Evolutionary conservation across 106 monocot genomes (phyloP).

Genomic region (Allium cepa): DNA sequence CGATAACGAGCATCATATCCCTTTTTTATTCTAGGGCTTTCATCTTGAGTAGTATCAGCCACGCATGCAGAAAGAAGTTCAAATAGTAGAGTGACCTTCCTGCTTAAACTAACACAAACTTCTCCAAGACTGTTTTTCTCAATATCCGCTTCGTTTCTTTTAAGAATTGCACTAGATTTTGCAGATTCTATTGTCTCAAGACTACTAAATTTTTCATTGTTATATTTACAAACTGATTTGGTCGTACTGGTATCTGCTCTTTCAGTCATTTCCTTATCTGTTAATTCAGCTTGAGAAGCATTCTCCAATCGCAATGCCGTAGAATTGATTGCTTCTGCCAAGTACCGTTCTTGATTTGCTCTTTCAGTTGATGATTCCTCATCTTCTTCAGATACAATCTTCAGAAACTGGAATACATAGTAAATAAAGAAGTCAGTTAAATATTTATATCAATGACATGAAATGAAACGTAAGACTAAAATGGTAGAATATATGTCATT

Average conservation of each 20-base stretch:
- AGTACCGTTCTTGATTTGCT: conserved; percentile 40
- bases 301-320: conserved; percentile 53
- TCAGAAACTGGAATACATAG: conserved; percentile 37
- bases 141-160: neutral
- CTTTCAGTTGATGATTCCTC: conserved; percentile 16
- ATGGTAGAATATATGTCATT: too few relatives aligned
- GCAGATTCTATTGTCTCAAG: conserved; percentile 18
- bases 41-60: conserved; percentile 53
- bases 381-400: conserved; percentile 65
- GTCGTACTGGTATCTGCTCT: conserved; percentile 3
- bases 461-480: too few relatives aligned
- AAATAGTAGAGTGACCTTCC: conserved; percentile 53
- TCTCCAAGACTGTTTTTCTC: conserved; percentile 8
- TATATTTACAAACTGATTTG: conserved; percentile 1
- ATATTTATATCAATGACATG: too few relatives aligned
- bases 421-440: neutral
- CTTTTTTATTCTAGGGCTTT: conserved; percentile 25
- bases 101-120: conserved; percentile 18
- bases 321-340: conserved; percentile 61
- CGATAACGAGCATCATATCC: conserved; percentile 96
- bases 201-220: conserved; percentile 3
- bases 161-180: conserved; percentile 14
- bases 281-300: conserved; percentile 11
- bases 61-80: conserved; percentile 94
- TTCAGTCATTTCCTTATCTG: conserved; percentile 18